Evolutionary conservation across 2,329 filamentous ascomycete genomes (phyloP).

Genomic region (Aspergillus neoniger): DNA sequence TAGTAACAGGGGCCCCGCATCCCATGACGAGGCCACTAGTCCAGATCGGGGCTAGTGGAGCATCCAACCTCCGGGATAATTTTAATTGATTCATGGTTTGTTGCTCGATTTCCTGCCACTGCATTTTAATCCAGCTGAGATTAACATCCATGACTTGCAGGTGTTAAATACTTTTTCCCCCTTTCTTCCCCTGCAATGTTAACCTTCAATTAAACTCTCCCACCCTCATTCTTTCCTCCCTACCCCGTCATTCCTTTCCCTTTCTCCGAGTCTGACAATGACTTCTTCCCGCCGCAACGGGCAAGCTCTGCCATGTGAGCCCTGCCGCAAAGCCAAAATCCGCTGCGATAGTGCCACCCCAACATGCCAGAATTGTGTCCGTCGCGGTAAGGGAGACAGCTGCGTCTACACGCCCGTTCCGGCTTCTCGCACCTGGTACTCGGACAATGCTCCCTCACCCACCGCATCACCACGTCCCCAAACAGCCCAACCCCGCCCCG

Average conservation of each 20-base stretch:
- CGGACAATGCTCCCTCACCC: slow-evolving; percentile 6
- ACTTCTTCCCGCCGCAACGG: slow-evolving; percentile 15
- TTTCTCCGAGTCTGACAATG: neutral
- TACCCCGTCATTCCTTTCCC: neutral
- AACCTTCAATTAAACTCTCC: too few relatives aligned
- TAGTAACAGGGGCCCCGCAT: too few relatives aligned
- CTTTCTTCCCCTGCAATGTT: too few relatives aligned
- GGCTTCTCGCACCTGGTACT: slow-evolving; percentile 12
- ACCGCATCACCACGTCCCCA: neutral
- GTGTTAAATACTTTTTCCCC: too few relatives aligned
- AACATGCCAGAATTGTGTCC: slow-evolving; percentile 23
- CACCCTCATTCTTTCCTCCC: neutral
- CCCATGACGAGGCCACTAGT: too few relatives aligned
- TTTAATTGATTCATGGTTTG: too few relatives aligned
- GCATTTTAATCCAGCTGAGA: slow-evolving; percentile 1
- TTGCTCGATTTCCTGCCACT: neutral
- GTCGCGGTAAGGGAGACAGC: slow-evolving; percentile 15
- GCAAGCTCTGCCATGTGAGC: slow-evolving; percentile 26
- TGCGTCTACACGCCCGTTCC: slow-evolving; percentile 26
- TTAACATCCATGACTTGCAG: too few relatives aligned
- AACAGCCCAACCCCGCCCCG: slow-evolving; percentile 1
- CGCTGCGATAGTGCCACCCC: slow-evolving; percentile 27
- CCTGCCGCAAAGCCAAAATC: slow-evolving; percentile 29
- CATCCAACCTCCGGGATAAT: too few relatives aligned
- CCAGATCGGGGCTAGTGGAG: too few relatives aligned